Evolutionary conservation across 306 rosid species (phyloP).

Genomic region (Castanospermum australe): DNA sequence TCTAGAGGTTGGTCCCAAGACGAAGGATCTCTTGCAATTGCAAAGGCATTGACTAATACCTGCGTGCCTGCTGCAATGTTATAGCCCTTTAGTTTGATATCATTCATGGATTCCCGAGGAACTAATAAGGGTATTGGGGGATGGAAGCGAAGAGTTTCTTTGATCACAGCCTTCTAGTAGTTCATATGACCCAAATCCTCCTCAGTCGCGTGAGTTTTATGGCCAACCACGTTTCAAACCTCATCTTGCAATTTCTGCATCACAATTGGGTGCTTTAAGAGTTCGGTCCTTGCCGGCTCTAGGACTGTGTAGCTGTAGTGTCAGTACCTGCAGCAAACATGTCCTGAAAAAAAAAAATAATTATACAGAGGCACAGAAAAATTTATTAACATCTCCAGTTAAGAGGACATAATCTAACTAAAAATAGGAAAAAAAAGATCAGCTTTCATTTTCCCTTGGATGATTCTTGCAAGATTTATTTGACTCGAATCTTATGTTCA

Average conservation of each 20-base stretch:
- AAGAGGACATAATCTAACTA: not conserved
- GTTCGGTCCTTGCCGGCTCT: constrained; percentile 12
- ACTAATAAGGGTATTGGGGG: not conserved
- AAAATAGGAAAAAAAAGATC: too few relatives aligned
- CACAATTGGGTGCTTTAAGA: not conserved
- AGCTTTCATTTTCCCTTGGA: too few relatives aligned
- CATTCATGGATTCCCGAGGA: not conserved
- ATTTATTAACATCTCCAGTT: not conserved
- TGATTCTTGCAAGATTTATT: too few relatives aligned
- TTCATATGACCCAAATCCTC: not conserved
- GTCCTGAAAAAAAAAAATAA: not conserved
- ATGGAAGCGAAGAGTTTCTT: not conserved
- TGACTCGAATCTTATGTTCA: too few relatives aligned
- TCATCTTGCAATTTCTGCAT: constrained; percentile 22
- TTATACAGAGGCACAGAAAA: not conserved
- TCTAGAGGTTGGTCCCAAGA: not conserved
- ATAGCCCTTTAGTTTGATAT: not conserved
- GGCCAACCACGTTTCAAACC: not conserved
- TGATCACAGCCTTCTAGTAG: not conserved
- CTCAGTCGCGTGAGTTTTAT: not conserved
- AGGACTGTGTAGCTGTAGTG: not conserved
- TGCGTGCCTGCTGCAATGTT: not conserved
- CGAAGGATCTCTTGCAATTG: not conserved
- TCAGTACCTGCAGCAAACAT: constrained; percentile 29
- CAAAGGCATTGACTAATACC: not conserved